Conservation (phyloP, 1,284 basidiomycete species). For the Takashimella tepidaria region DNA sequence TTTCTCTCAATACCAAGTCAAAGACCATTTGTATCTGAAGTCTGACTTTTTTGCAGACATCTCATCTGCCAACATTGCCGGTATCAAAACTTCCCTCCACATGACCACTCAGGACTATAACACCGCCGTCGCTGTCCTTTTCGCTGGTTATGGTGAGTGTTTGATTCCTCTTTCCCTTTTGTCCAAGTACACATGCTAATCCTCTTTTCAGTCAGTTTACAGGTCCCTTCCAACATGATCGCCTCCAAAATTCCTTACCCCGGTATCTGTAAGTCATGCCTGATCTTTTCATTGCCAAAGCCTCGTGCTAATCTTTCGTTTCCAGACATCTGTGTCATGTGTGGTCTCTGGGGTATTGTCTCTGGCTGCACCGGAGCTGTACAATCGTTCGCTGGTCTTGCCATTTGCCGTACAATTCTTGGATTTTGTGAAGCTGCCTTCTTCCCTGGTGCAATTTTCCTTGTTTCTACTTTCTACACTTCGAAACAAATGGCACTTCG, state of each 20-base stretch:
- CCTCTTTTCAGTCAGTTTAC: constrained; percentile 24
- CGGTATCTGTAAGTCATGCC: constrained; percentile 22
- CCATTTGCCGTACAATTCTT: constrained; percentile 31
- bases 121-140: constrained; percentile 47
- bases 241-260: constrained; percentile 19
- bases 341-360: constrained; percentile 35
- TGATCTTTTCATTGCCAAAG: neutral
- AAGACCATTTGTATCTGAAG: neutral
- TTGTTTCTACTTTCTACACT: constrained; percentile 33
- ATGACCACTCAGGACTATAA: constrained; percentile 37
- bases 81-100: constrained; percentile 25
- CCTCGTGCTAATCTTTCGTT: constrained; percentile 1
- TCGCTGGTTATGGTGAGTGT: constrained; percentile 31
- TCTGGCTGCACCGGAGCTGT: constrained; percentile 36
- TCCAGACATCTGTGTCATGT: constrained; percentile 31
- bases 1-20: too few species aligned
- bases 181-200: neutral
- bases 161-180: neutral
- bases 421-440: constrained; percentile 33
- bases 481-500: constrained; percentile 35
- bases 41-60: constrained; percentile 16
- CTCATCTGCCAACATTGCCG: constrained; percentile 34
- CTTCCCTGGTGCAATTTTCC: constrained; percentile 30
- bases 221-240: constrained; percentile 41
- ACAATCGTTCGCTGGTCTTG: constrained; percentile 28